phyloP scores from a whole-genome alignment of 2,329 filamentous ascomycete species.

The Coleophoma eucalyptorum region DNA sequence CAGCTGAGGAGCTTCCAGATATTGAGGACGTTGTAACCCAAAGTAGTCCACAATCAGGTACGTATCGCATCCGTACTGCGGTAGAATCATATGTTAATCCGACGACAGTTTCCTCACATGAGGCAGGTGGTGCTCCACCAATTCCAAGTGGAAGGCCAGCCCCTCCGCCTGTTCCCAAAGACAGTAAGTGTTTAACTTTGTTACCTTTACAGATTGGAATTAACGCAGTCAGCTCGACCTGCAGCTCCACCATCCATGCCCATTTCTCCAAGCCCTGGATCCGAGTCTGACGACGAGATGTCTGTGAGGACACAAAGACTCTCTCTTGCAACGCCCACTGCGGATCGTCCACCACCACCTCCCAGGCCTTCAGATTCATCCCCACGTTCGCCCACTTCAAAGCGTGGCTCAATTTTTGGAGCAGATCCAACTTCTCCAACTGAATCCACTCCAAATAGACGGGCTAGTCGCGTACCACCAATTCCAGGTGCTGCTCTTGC shows the following conservation, averaged over 20 bases:
- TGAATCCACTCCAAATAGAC: conserved; percentile 38
- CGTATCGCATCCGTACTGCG: conserved; percentile 10
- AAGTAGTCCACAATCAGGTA: conserved; percentile 29
- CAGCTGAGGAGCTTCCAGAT: conserved; percentile 46
- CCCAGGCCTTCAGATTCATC: conserved; percentile 36
- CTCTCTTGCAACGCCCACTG: conserved; percentile 32
- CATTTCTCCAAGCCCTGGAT: conserved; percentile 70
- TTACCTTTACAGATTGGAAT: conserved; percentile 8
- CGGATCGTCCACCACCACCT: conserved; percentile 37
- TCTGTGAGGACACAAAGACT: conserved; percentile 49
- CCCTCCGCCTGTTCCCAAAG: conserved; percentile 54
- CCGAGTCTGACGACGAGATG: conserved; percentile 85
- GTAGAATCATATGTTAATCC: conserved; percentile 11
- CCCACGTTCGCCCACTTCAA: conserved; percentile 38
- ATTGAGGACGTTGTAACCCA: conserved; percentile 44
- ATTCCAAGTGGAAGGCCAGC: conserved; percentile 42
- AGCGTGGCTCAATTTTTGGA: conserved; percentile 29
- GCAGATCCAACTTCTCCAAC: conserved; percentile 24
- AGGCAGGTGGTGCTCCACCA: conserved; percentile 28
- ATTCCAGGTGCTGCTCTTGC: conserved; percentile 49
- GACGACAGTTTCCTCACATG: conserved; percentile 20
- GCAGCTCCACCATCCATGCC: conserved; percentile 49
- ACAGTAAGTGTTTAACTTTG: conserved; percentile 46
- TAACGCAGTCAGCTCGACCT: conserved; percentile 54
- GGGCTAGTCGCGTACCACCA: conserved; percentile 56